phyloP scores from a whole-genome alignment of 208 protist genomes.

The Trypanosoma avium region DNA sequence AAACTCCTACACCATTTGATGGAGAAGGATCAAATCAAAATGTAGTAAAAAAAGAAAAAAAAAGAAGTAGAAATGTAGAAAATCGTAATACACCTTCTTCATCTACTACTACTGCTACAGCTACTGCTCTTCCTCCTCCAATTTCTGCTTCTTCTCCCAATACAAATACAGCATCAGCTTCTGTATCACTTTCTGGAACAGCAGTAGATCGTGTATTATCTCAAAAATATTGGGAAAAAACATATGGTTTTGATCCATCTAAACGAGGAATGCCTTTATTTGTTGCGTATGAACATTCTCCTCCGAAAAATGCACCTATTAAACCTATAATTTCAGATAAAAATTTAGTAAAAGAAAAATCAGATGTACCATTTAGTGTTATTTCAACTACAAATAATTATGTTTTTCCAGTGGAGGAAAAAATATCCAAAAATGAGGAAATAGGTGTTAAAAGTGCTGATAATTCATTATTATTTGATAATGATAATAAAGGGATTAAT shows the following conservation, averaged over 20 bases:
- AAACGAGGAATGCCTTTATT: constrained; percentile 21
- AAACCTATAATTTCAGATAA: not conserved
- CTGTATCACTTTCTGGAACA: too few relatives aligned
- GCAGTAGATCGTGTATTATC: not conserved
- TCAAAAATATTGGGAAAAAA: constrained; percentile 26
- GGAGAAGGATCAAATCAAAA: not conserved
- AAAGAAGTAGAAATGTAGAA: not conserved
- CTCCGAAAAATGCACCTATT: not conserved
- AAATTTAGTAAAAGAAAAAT: not conserved
- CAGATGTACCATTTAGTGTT: not conserved
- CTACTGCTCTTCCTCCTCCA: too few relatives aligned
- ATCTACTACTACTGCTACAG: not conserved
- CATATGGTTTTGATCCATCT: constrained; percentile 23
- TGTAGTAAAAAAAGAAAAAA: not conserved
- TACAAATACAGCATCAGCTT: too few relatives aligned
- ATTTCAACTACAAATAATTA: not conserved
- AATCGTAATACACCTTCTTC: not conserved
- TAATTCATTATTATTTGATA: too few relatives aligned
- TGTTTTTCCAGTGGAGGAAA: too few relatives aligned
- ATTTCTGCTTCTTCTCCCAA: too few relatives aligned
- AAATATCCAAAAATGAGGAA: too few relatives aligned
- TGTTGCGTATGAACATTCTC: constrained; percentile 18
- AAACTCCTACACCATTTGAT: not conserved
- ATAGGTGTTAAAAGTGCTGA: too few relatives aligned
- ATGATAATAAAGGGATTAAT: too few relatives aligned